phyloP scores from a whole-genome alignment of 1,139 yeast species.

The Debaryomyces nepalensis region DNA sequence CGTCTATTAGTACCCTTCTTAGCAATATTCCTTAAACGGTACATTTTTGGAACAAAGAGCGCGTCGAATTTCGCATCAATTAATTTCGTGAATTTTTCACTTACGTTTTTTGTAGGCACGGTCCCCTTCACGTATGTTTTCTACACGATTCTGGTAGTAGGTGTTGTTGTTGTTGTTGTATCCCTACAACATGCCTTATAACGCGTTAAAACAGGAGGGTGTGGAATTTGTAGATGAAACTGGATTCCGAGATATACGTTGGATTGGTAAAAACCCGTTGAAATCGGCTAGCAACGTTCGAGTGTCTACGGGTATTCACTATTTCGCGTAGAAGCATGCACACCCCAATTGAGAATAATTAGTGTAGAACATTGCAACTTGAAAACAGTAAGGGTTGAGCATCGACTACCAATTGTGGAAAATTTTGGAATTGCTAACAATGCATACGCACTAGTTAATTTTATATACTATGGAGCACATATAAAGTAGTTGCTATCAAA shows the following conservation, averaged over 20 bases:
- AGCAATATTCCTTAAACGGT: constrained; percentile 9
- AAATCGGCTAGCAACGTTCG: background rate
- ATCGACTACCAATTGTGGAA: background rate
- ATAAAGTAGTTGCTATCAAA: background rate
- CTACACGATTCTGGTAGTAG: background rate
- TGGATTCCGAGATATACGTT: background rate
- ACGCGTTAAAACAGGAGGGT: no score
- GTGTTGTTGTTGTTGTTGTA: background rate
- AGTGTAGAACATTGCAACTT: background rate
- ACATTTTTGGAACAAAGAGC: constrained; percentile 6
- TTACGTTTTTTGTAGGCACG: constrained; percentile 9
- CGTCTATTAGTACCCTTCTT: constrained; percentile 2
- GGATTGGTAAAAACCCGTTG: background rate
- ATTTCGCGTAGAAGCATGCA: background rate
- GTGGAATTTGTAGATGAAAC: background rate
- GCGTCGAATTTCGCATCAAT: constrained; percentile 10
- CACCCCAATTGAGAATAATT: background rate
- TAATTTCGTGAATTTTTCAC: constrained; percentile 10
- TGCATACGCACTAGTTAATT: constrained; percentile 1
- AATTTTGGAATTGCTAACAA: constrained; percentile 3
- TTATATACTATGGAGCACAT: constrained; percentile 3
- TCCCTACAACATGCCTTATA: constrained; percentile 1
- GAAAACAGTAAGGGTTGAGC: background rate
- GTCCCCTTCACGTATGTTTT: constrained; percentile 9
- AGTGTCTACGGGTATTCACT: background rate